Evolutionary conservation across 2,329 filamentous ascomycete genomes (phyloP).

Genomic region (Sclerotinia sclerotiorum): DNA sequence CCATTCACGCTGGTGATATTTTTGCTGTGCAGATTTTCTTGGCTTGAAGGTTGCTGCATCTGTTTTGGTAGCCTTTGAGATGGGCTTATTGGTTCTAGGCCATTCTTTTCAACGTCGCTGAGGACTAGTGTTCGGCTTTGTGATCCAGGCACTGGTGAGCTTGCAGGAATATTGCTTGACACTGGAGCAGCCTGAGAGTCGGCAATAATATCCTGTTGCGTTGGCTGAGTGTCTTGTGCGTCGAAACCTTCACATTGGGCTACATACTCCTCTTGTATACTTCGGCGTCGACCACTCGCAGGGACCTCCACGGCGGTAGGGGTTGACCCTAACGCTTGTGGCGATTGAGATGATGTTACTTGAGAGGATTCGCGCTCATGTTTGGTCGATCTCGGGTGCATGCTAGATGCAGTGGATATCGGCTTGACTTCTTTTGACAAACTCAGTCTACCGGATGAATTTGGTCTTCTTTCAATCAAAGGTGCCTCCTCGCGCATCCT

Average conservation of each 20-base stretch:
- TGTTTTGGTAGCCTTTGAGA: conserved; percentile 1
- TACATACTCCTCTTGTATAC: conserved; percentile 35
- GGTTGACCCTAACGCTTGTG: background rate
- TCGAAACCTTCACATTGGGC: conserved; percentile 35
- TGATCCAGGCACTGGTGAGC: background rate
- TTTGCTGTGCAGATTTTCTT: background rate
- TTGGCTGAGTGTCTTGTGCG: conserved; percentile 33
- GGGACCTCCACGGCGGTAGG: conserved; percentile 31
- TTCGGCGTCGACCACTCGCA: conserved; percentile 33
- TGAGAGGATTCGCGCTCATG: background rate
- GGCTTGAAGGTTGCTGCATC: background rate
- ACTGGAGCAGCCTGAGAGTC: conserved; percentile 33
- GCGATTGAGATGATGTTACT: background rate
- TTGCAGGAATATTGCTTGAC: conserved; percentile 7
- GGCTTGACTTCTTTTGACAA: background rate
- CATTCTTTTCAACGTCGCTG: background rate
- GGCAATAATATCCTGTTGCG: conserved; percentile 33
- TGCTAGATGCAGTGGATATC: background rate
- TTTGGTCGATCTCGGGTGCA: background rate
- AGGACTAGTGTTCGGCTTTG: too few relatives aligned
- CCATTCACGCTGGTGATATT: background rate
- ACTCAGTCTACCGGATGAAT: background rate
- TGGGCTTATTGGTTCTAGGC: background rate
- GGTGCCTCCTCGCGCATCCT: background rate
- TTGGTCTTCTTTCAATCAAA: background rate